These are phyloP conservation scores for Fusarium sp. DNA, from an alignment of 2,329 filamentous ascomycete species.

Conservation along the genomic window DNA sequence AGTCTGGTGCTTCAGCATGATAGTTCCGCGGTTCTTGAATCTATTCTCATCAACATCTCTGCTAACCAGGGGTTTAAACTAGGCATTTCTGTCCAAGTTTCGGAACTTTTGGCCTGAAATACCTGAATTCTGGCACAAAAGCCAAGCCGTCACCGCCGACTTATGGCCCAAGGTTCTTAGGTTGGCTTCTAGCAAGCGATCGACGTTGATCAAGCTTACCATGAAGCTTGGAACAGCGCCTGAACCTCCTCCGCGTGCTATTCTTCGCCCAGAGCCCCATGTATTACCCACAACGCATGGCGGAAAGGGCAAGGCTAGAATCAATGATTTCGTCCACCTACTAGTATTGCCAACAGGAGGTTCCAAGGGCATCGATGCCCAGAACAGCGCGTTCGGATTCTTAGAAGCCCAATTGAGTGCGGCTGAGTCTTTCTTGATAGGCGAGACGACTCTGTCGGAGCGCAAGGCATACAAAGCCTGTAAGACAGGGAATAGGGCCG, in stretches of 20 bases:
- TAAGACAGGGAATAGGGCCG: conserved; percentile 32
- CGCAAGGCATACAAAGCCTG: conserved; percentile 48
- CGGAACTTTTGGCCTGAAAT: conserved; percentile 55
- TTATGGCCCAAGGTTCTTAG: conserved; percentile 49
- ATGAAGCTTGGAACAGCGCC: conserved; percentile 39
- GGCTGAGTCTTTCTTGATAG: conserved; percentile 45
- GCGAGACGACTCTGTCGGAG: conserved; percentile 43
- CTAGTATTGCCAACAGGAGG: conserved; percentile 30
- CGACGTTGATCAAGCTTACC: conserved; percentile 36
- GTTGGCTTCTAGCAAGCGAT: conserved; percentile 38
- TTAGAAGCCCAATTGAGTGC: conserved; percentile 42
- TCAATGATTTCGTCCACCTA: conserved; percentile 31
- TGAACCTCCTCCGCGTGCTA: conserved; percentile 23
- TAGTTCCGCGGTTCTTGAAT: not conserved
- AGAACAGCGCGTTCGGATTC: conserved; percentile 6
- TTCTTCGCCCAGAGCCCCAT: conserved; percentile 29
- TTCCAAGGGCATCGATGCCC: not conserved
- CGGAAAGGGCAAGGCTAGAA: conserved; percentile 2
- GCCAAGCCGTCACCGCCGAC: conserved; percentile 43
- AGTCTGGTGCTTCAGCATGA: not conserved
- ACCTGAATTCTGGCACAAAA: conserved; percentile 52
- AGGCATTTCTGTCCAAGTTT: conserved; percentile 57
- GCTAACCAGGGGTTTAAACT: not conserved
- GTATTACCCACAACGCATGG: conserved; percentile 3
- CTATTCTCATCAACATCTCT: not conserved